These are phyloP conservation scores for Pontederia crassipes DNA, from an alignment of 176 grass and related monocot genomes.

Conservation along the genomic window DNA sequence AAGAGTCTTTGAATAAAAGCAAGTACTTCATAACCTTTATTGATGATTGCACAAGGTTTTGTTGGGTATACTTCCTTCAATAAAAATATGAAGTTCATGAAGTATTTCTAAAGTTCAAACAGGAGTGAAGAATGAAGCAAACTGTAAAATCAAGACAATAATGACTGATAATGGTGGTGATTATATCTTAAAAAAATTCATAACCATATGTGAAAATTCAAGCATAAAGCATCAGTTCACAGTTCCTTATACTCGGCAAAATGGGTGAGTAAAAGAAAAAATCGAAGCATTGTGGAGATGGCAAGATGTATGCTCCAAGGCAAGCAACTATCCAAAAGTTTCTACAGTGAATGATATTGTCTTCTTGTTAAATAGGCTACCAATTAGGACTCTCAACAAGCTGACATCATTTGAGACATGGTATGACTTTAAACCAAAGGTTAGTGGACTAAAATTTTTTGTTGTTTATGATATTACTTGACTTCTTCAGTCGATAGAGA, in stretches of 20 bases:
- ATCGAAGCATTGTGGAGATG: constrained; percentile 15
- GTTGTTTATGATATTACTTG: not conserved
- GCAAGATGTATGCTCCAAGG: constrained; percentile 5
- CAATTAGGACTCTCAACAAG: not conserved
- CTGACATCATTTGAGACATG: constrained; percentile 3
- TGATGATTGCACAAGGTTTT: not conserved
- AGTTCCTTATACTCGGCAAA: not conserved
- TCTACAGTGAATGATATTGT: not conserved
- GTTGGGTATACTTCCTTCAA: constrained; percentile 11
- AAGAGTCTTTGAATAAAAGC: too few species aligned
- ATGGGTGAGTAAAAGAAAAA: constrained; percentile 7
- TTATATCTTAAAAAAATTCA: not conserved
- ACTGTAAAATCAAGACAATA: constrained; percentile 1
- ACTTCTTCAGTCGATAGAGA: not conserved
- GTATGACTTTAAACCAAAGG: not conserved
- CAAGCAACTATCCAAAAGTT: not conserved
- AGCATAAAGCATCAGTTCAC: not conserved
- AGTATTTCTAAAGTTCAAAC: constrained; percentile 2
- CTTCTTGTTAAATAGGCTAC: constrained; percentile 4
- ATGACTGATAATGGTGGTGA: constrained; percentile 5
- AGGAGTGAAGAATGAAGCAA: constrained; percentile 2
- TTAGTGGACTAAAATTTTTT: constrained; percentile 1
- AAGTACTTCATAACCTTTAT: too few species aligned
- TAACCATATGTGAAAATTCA: not conserved
- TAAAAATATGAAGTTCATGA: not conserved